Conservation (phyloP, 441 rosid genomes). For the Mallotus repandus region DNA sequence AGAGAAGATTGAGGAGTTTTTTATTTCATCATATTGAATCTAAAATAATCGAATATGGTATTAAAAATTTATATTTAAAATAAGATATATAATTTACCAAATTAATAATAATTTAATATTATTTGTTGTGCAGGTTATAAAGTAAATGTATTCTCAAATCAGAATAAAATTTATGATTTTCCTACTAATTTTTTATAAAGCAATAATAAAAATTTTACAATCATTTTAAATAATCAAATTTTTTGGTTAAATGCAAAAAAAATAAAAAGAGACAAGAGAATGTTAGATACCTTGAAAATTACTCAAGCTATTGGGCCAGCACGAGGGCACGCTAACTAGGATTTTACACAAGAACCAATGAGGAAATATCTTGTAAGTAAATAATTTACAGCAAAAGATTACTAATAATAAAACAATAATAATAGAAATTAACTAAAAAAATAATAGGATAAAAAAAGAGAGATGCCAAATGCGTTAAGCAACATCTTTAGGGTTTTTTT, state of each 20-base stretch:
- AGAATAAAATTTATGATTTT: too few species aligned
- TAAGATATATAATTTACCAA: too few species aligned
- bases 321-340: slow-evolving; percentile 38
- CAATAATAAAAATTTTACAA: background rate
- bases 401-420: background rate
- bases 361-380: background rate
- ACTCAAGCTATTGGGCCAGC: slow-evolving; percentile 35
- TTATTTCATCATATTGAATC: too few species aligned
- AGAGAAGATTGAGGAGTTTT: too few species aligned
- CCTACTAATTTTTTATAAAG: too few species aligned
- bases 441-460: background rate
- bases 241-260: too few species aligned
- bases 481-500: slow-evolving; percentile 33
- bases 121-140: too few species aligned
- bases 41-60: too few species aligned
- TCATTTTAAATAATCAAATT: background rate
- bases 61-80: too few species aligned
- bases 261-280: slow-evolving; percentile 34
- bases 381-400: too few species aligned
- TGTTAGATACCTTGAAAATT: slow-evolving; percentile 38
- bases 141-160: too few species aligned
- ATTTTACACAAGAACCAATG: slow-evolving; percentile 29
- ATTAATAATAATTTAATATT: too few species aligned
- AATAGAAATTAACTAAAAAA: background rate
- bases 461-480: slow-evolving; percentile 47